Base-by-base conservation (phyloP, 164 flowering plant species). In the Nymphaea colorata region DNA sequence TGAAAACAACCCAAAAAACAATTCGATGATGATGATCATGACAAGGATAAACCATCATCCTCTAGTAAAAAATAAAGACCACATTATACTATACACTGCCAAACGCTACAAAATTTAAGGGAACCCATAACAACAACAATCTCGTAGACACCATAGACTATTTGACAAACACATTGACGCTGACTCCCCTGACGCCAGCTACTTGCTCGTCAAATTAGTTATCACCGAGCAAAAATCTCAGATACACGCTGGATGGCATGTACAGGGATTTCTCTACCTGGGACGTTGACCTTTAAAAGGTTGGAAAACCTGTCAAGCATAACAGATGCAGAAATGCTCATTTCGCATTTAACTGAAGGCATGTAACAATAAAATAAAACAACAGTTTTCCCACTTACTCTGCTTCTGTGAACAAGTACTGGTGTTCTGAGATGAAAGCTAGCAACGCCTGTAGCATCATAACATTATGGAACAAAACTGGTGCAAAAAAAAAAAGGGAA, bases 341-440 rank as follows among this genome's bases (percentile, higher is more conserved):
- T 61, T 15, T 16, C 14, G 17, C 41, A 61, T 5, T 4, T 6
- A 25, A 61, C 59, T 5, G 41, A 61, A 25, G 16, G 59, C 16
- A 55, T 55, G 59, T 8, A 61, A 61, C 63, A 25, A 61, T 6
- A 2, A 16, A 25, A 61, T 5, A 5, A 6, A 61, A 61, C 8
- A 61, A 61, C 5, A 45, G 53, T 10, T 5, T 45, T 5, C 7
- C 63, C 59, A 85, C 96, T 84, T 70, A 95, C 99, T 95, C 99
- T 62, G 82, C 70, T 25, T 80, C 69, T 12, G 93, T 81, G 74
- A 87, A 95, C 76, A 90, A 78, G 76, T 78, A 61, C 64, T 81
- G 90, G 59, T 90, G 99, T 79, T 95, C 99, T 14, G 84, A 66
- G 62, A 92, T 85, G 75, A 90, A 95, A 64, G 99, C 97, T 43